Conservation (phyloP, 331 rosid genomes). For the Cydonia oblonga region DNA sequence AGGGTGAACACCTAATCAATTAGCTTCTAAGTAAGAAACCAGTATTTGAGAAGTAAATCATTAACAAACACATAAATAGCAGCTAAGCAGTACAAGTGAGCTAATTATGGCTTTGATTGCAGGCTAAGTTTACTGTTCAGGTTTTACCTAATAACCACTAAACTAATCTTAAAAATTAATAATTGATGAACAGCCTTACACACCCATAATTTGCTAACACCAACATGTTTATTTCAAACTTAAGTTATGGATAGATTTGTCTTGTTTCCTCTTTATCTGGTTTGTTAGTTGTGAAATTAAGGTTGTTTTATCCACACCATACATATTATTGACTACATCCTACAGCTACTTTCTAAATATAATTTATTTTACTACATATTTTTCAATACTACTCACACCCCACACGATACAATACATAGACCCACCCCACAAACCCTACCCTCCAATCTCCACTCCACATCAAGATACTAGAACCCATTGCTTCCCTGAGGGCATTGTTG, state of each 20-base stretch:
- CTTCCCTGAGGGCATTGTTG: constrained; percentile 71
- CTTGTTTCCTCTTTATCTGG: neutral
- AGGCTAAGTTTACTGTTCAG: neutral
- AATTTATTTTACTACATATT: too few species aligned
- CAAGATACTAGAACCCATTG: constrained; percentile 38
- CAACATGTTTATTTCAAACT: neutral
- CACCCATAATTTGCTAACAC: neutral
- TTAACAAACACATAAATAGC: neutral
- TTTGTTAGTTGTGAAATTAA: neutral
- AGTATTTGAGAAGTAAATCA: neutral
- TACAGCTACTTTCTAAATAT: too few species aligned
- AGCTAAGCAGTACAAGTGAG: neutral
- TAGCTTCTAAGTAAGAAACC: neutral
- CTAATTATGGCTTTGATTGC: neutral
- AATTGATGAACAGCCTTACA: neutral
- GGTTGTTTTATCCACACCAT: too few species aligned
- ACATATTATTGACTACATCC: too few species aligned
- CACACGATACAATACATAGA: too few species aligned
- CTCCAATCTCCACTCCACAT: too few species aligned
- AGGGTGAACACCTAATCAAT: neutral
- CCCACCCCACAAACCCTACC: too few species aligned
- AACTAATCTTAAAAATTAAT: neutral
- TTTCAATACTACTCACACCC: too few species aligned
- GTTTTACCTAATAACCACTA: neutral
- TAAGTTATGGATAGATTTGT: neutral